These are phyloP conservation scores for Nicotiana knightiana DNA, from an alignment of 257 asterid species.

Conservation along the genomic window DNA sequence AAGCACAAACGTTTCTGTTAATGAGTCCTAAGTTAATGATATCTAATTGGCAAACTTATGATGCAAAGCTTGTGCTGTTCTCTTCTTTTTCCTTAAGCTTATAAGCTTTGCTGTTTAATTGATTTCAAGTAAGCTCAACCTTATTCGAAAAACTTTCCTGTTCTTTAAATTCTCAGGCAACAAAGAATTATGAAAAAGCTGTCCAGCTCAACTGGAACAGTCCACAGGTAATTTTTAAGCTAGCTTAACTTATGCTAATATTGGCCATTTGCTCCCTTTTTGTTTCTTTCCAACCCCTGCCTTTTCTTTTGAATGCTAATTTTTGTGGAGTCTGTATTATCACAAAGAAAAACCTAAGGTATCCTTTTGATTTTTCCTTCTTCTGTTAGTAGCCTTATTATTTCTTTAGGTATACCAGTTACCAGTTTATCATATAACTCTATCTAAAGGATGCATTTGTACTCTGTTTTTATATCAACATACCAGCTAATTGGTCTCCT, in stretches of 20 bases:
- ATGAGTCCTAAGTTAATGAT: neutral
- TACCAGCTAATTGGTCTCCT: neutral
- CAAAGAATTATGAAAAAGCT: slow-evolving; percentile 89
- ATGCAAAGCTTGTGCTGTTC: neutral
- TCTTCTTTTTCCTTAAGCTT: neutral
- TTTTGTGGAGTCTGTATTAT: neutral
- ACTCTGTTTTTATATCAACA: neutral
- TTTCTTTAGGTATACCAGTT: neutral
- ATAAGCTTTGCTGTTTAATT: neutral
- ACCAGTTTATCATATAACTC: neutral
- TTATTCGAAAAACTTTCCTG: slow-evolving; percentile 6
- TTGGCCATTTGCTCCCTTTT: neutral
- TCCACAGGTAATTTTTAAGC: slow-evolving; percentile 71
- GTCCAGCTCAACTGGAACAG: slow-evolving; percentile 99
- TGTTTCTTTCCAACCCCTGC: neutral
- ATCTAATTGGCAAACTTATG: neutral
- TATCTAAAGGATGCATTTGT: slow-evolving; percentile 7
- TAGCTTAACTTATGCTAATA: slow-evolving; percentile 7
- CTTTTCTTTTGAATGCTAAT: neutral
- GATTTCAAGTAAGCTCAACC: neutral
- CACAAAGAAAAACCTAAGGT: neutral
- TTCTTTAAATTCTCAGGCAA: slow-evolving; percentile 60
- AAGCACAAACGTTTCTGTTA: neutral
- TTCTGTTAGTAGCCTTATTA: neutral
- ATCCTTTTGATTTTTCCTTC: slow-evolving; percentile 3